These are phyloP conservation scores for Leccinum arenicola DNA, from an alignment of 768 basidiomycete genomes.

Conservation along the genomic window DNA sequence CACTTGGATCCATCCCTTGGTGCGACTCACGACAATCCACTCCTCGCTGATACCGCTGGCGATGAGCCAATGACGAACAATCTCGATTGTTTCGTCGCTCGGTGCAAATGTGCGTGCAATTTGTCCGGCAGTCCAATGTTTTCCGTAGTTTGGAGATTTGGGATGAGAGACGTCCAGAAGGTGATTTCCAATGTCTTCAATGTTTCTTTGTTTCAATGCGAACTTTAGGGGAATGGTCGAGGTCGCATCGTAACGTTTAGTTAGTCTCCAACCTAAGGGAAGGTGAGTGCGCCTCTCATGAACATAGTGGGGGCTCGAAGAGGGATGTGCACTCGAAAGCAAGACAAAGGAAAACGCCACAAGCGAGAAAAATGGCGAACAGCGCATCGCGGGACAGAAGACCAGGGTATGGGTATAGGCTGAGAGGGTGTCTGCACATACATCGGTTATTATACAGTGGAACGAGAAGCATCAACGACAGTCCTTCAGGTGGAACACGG, in stretches of 20 bases:
- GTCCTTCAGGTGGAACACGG: neutral
- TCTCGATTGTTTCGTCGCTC: slow-evolving; percentile 18
- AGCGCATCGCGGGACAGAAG: slow-evolving; percentile 12
- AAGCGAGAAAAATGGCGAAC: slow-evolving; percentile 3
- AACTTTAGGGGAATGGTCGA: slow-evolving; percentile 28
- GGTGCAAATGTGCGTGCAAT: slow-evolving; percentile 29
- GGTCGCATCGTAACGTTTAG: slow-evolving; percentile 34
- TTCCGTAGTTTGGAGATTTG: slow-evolving; percentile 32
- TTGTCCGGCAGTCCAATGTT: slow-evolving; percentile 31
- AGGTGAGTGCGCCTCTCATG: slow-evolving; percentile 40
- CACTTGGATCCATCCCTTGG: slow-evolving; percentile 28
- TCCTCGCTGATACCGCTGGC: slow-evolving; percentile 22
- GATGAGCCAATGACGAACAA: slow-evolving; percentile 29
- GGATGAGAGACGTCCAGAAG: slow-evolving; percentile 33
- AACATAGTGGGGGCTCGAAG: slow-evolving; percentile 23
- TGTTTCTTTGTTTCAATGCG: slow-evolving; percentile 32
- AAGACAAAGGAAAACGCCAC: slow-evolving; percentile 11
- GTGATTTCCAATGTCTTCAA: slow-evolving; percentile 23
- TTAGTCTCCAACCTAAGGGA: slow-evolving; percentile 37
- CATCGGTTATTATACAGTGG: neutral
- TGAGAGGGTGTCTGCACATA: neutral
- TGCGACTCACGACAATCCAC: slow-evolving; percentile 15
- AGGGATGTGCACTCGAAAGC: slow-evolving; percentile 16
- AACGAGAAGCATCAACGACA: neutral
- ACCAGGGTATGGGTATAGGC: neutral